Conservation (phyloP, 352 stramenopile species). For the Phytophthora multivora region DNA sequence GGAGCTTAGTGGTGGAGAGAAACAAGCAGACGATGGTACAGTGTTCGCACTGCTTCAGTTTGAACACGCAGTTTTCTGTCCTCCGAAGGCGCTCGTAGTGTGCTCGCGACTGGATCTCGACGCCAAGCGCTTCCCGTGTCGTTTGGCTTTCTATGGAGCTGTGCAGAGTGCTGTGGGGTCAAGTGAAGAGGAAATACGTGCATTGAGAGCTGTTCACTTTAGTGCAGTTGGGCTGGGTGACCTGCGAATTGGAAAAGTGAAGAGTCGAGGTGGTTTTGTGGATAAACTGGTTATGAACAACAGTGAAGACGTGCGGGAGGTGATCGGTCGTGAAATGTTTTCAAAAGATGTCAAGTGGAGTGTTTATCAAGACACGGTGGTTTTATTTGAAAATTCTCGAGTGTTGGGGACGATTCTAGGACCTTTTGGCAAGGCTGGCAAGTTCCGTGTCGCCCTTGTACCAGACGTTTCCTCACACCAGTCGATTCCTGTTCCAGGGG, state of each 20-base stretch:
- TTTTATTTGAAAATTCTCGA: slow-evolving; percentile 52
- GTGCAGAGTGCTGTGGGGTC: slow-evolving; percentile 48
- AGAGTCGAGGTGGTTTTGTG: slow-evolving; percentile 59
- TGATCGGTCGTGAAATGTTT: slow-evolving; percentile 81
- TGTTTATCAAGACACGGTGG: slow-evolving; percentile 52
- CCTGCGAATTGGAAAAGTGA: slow-evolving; percentile 67
- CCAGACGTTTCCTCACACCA: not conserved
- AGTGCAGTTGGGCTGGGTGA: slow-evolving; percentile 28
- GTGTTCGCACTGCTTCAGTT: slow-evolving; percentile 75
- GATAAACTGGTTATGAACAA: slow-evolving; percentile 49
- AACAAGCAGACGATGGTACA: not conserved
- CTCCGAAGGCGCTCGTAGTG: slow-evolving; percentile 55
- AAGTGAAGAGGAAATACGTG: slow-evolving; percentile 12
- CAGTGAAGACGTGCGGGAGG: slow-evolving; percentile 17
- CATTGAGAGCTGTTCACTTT: slow-evolving; percentile 12
- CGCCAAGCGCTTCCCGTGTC: slow-evolving; percentile 61
- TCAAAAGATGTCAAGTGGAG: slow-evolving; percentile 74
- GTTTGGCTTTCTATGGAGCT: slow-evolving; percentile 73
- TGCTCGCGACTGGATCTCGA: slow-evolving; percentile 80
- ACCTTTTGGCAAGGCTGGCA: slow-evolving; percentile 85
- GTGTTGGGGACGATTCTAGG: slow-evolving; percentile 58
- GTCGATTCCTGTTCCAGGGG: slow-evolving; percentile 32
- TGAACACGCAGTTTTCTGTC: slow-evolving; percentile 67
- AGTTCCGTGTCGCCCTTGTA: slow-evolving; percentile 60
- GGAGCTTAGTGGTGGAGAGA: slow-evolving; percentile 24